These are phyloP conservation scores for Ogataea dorogensis DNA, from an alignment of 805 yeast species.

Conservation along the genomic window DNA sequence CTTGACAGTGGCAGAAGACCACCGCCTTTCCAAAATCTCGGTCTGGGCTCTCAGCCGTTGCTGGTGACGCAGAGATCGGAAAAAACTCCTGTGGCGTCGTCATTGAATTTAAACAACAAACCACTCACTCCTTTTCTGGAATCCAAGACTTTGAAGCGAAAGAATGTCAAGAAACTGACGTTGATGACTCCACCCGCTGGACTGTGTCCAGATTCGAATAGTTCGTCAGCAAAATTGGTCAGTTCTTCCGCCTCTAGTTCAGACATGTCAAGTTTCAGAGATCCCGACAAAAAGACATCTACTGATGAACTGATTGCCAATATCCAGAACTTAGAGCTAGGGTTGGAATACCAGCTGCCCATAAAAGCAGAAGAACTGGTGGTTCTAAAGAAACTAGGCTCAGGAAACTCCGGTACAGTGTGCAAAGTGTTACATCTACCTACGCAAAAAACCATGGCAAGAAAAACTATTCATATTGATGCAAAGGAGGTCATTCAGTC, in stretches of 20 bases:
- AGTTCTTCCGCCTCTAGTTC: conserved; percentile 16
- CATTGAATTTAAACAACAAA: conserved; percentile 10
- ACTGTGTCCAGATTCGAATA: background rate
- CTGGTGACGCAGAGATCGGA: conserved; percentile 9
- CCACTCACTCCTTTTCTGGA: conserved; percentile 23
- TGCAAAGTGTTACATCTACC: conserved; percentile 86
- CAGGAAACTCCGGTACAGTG: conserved; percentile 94
- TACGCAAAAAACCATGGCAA: conserved; percentile 84
- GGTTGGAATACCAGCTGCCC: conserved; percentile 52
- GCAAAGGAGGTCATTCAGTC: conserved; percentile 73
- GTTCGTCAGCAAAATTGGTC: background rate
- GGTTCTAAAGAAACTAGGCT: conserved; percentile 74
- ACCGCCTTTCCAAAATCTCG: conserved; percentile 15
- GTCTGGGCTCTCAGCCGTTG: background rate
- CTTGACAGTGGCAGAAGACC: conserved; percentile 3
- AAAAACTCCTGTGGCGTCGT: conserved; percentile 8
- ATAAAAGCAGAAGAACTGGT: conserved; percentile 67
- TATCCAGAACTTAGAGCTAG: conserved; percentile 49
- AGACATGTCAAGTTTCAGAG: conserved; percentile 21
- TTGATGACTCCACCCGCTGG: conserved; percentile 26
- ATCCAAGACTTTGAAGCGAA: conserved; percentile 48
- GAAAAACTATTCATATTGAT: conserved; percentile 83
- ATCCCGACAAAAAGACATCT: conserved; percentile 32
- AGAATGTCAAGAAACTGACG: conserved; percentile 58
- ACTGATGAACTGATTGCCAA: conserved; percentile 41